Conservation (phyloP, 257 asterid species). For the Perilla frutescens region DNA sequence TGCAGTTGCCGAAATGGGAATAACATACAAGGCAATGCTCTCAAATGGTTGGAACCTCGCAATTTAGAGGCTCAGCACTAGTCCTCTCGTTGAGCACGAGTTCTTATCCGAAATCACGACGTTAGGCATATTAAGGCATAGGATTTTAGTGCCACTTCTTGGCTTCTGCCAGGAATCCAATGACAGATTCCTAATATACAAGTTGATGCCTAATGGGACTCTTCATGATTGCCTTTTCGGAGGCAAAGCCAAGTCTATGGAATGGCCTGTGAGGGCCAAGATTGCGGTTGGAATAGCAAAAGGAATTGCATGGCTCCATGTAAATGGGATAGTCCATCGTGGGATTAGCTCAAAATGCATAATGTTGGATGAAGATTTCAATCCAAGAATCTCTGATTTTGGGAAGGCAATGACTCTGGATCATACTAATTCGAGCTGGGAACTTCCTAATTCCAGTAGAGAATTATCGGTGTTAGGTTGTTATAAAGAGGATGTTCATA, state of each 20-base stretch:
- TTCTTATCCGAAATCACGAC: conserved; percentile 32
- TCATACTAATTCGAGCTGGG: not conserved
- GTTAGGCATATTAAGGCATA: conserved; percentile 38
- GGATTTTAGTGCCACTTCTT: conserved; percentile 34
- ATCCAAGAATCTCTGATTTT: not conserved
- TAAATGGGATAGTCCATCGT: conserved; percentile 29
- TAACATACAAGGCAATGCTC: conserved; percentile 39
- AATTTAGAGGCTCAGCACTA: conserved; percentile 33
- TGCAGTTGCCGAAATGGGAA: conserved; percentile 34
- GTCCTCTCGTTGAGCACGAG: not conserved
- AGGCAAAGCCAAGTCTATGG: not conserved
- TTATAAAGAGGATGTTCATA: not conserved
- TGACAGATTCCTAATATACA: conserved; percentile 24
- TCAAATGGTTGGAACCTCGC: conserved; percentile 33
- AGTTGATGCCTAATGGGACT: conserved; percentile 44
- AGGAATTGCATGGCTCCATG: not conserved
- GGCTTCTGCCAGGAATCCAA: conserved; percentile 32
- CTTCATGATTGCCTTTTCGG: conserved; percentile 38
- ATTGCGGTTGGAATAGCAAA: conserved; percentile 30
- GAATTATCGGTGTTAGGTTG: not conserved
- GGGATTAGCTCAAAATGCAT: conserved; percentile 1
- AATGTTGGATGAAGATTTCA: not conserved
- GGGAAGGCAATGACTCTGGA: not conserved
- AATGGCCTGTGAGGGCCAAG: conserved; percentile 33
- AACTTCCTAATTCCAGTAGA: too few species aligned